Evolutionary conservation across 208 protist genomes (phyloP), one percentile per base, ranked within the genome.

Genomic region (Trypanosoma cruzi): DNA sequence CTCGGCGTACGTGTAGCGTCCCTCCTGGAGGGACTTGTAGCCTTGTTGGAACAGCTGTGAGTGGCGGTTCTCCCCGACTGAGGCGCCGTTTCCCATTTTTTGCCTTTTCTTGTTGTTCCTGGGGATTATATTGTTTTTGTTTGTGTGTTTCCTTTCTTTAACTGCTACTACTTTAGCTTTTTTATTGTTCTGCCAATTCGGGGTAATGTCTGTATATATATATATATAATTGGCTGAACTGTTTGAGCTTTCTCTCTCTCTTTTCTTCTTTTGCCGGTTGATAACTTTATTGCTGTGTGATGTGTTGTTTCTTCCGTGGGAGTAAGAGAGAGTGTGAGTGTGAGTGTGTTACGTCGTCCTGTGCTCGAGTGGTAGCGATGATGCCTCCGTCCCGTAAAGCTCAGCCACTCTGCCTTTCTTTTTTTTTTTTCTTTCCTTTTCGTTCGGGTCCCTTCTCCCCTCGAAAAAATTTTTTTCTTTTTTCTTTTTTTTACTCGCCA

Each of bases 1-100:
- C 46, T 80, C 74, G 14, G 79, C 69, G 37, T 80, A 77, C 10
- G 74, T 84, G 74, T 71, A 80, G n/a, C 79, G 79, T n/a, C 79
- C 79, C 36, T 84, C 71, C 10, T 63, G 64, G 3, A 80, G 59
- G 1, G 79, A 61, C 49, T 57, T 64, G 31, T 67, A 65, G 37
- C 79, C 79, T 59, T 80, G 68, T 4, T 75, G 49, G 68, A 68
- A 84, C 54, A 84, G 36, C 40, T 49, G 59, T 13, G 65, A 68
- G 68, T 84, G 69, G 28, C 67, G 64, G 2, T 57, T 63, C 4
- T 75, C 71, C 24, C 62, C 64, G 14, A 54, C 62, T 13, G 70
- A 75, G 4, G 70, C 40, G 62, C 62, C 70, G 34, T 36, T 7
- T 6, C 70, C 70, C 70, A 75, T 75, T 54, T 26, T 13, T 54